Base-by-base conservation (phyloP, 306 rosid species). In the Medicago ruthenica region DNA sequence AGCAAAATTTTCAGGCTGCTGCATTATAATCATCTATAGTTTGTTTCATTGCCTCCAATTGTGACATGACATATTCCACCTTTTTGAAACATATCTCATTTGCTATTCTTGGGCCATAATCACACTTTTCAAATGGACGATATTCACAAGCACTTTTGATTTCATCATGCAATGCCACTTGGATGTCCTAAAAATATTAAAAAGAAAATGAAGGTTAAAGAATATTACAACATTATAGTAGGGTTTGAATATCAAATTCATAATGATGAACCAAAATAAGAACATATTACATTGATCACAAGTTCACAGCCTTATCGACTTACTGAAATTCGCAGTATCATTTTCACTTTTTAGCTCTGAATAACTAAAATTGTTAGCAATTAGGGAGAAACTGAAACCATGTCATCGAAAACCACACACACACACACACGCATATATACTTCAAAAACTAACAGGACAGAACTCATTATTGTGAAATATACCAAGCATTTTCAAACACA, bases 101-200 rank as follows among this genome's bases (percentile, higher is more conserved):
- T 48, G 96, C 91, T 73, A 90, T 80, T 86, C 98, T 88, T 39
- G 98, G 68, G 55, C 95, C 89, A 65, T 92, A 94, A 83, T 92
- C 97, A 67, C 98, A 88, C 79, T 92, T 94, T 90, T 94, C 98
- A 82, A 92, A 92, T 17, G 98, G 97, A 75, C 97, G 96, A 76
- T 92, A 90, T 73, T 92, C 98, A 51, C 97, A 94, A 2, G 97
- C 96, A 79, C 96, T 87, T 84, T 92, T 90, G 81, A 95, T 95
- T 78, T 95, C 97, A 83, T 88, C 95, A 66, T 93, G 93, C 81
- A 94, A 71, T 0, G 96, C 88, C 68, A 92, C 89, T 77, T 94
- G 98, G 78, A 95, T 92, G 76, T 95, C 98, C 96, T 93, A 73
- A 41, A 76, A 71, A 22, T 22, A 18, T 11, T 11, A 17, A 42